Evolutionary conservation across 805 yeast species (phyloP).

Genomic region (Yarrowia porcina): DNA sequence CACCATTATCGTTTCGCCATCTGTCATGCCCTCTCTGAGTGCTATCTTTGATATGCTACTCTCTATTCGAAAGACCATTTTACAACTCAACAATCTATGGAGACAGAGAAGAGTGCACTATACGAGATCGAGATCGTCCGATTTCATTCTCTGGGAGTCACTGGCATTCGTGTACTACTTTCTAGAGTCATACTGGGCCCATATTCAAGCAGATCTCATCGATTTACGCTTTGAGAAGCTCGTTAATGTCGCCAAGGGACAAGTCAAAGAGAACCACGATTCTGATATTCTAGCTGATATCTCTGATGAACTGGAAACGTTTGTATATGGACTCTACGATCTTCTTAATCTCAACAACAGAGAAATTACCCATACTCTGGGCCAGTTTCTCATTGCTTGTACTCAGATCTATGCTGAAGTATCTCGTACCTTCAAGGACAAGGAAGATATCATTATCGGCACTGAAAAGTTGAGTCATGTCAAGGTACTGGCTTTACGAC

Average conservation of each 20-base stretch:
- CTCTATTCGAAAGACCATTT: neutral
- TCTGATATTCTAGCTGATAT: conserved; percentile 8
- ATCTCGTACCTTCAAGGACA: neutral
- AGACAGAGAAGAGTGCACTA: conserved; percentile 5
- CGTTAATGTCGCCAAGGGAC: conserved; percentile 3
- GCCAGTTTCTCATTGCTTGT: conserved; percentile 24
- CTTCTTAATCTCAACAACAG: conserved; percentile 24
- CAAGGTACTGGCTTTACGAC: neutral
- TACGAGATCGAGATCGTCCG: neutral
- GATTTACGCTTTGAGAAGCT: conserved; percentile 27
- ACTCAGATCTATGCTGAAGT: conserved; percentile 7
- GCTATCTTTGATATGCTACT: conserved; percentile 27
- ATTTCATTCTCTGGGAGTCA: conserved; percentile 18
- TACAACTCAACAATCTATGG: conserved; percentile 24
- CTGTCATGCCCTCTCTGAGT: conserved; percentile 25
- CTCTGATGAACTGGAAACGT: conserved; percentile 23
- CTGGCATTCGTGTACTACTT: conserved; percentile 25
- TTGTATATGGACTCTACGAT: conserved; percentile 12
- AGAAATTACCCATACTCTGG: conserved; percentile 18
- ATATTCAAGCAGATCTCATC: conserved; percentile 27
- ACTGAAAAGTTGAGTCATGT: conserved; percentile 2
- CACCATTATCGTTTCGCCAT: conserved; percentile 27
- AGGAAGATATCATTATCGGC: neutral
- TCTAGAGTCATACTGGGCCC: conserved; percentile 30
- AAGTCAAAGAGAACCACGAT: neutral